Evolutionary conservation across 495 filamentous ascomycete species (phyloP).

Genomic region (Astrocystis sublimbata): DNA sequence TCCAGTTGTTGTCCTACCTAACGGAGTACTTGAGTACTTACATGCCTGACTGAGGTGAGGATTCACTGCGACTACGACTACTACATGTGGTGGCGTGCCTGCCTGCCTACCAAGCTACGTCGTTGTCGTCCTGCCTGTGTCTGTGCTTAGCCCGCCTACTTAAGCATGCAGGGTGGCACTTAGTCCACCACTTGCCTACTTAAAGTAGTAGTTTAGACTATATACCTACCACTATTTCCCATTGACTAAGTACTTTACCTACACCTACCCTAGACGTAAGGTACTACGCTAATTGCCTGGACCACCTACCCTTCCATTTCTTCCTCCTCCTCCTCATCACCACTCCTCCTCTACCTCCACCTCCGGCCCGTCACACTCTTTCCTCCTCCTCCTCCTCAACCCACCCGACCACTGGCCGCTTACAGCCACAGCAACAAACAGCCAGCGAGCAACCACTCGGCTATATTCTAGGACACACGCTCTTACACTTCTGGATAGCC

Average conservation of each 20-base stretch:
- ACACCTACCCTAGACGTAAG: background rate
- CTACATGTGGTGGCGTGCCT: too few relatives aligned
- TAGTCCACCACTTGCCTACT: too few relatives aligned
- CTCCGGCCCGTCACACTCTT: background rate
- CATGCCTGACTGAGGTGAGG: background rate
- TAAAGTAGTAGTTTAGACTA: too few relatives aligned
- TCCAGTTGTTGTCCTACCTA: constrained; percentile 30
- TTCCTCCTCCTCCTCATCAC: background rate
- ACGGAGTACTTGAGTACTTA: constrained; percentile 10
- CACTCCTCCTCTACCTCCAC: background rate
- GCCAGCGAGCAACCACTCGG: background rate
- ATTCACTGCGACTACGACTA: background rate
- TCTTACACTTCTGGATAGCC: background rate
- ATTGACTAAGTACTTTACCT: background rate
- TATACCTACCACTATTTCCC: too few relatives aligned
- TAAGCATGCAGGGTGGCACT: too few relatives aligned
- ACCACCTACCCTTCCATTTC: background rate
- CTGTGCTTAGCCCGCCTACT: too few relatives aligned
- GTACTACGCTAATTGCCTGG: background rate
- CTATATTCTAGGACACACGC: background rate
- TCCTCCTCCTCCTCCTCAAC: background rate
- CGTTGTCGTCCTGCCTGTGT: too few relatives aligned
- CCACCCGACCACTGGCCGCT: constrained; percentile 6
- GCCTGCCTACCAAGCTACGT: too few relatives aligned
- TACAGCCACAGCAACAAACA: constrained; percentile 19